phyloP scores from a whole-genome alignment of 139 green algal species.

The Chloropicon primus region DNA sequence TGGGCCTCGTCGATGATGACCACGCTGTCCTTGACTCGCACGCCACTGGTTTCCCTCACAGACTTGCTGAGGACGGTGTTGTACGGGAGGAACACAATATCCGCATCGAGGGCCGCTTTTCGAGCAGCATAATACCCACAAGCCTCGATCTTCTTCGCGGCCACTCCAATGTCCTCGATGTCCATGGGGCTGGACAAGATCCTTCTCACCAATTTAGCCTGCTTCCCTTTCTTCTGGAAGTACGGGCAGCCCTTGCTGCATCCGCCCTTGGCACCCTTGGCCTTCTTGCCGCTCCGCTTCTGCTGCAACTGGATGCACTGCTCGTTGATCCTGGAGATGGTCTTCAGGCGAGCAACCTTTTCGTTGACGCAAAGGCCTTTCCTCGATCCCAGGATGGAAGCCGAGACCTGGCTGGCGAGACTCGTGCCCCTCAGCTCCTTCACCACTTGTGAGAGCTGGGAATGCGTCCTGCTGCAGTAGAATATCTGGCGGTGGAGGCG shows the following conservation, averaged over 20 bases:
- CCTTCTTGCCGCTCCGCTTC: slow-evolving; percentile 16
- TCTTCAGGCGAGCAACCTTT: slow-evolving; percentile 31
- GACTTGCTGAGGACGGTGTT: slow-evolving; percentile 17
- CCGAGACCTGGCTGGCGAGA: neutral
- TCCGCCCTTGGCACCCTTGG: neutral
- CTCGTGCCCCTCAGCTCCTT: slow-evolving; percentile 12
- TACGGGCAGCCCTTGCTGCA: slow-evolving; percentile 15
- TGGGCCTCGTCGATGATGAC: slow-evolving; percentile 95
- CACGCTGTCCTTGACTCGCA: slow-evolving; percentile 45
- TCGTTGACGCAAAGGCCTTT: slow-evolving; percentile 80
- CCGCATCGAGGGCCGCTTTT: slow-evolving; percentile 34
- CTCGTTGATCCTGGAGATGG: slow-evolving; percentile 63
- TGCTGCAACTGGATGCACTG: slow-evolving; percentile 74
- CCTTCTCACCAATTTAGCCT: slow-evolving; percentile 17
- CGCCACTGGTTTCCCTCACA: neutral
- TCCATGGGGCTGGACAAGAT: slow-evolving; percentile 59
- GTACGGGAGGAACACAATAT: slow-evolving; percentile 88
- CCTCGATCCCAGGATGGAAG: slow-evolving; percentile 10
- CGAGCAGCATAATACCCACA: slow-evolving; percentile 88
- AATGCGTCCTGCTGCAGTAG: slow-evolving; percentile 89
- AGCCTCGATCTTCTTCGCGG: slow-evolving; percentile 28
- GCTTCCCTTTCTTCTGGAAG: slow-evolving; percentile 5
- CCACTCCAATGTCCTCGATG: slow-evolving; percentile 73
- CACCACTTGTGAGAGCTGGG: slow-evolving; percentile 83
- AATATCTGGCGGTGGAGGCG: slow-evolving; percentile 51